These are phyloP conservation scores for Fusarium sp. DNA, from an alignment of 2,329 filamentous ascomycete species.

Conservation along the genomic window DNA sequence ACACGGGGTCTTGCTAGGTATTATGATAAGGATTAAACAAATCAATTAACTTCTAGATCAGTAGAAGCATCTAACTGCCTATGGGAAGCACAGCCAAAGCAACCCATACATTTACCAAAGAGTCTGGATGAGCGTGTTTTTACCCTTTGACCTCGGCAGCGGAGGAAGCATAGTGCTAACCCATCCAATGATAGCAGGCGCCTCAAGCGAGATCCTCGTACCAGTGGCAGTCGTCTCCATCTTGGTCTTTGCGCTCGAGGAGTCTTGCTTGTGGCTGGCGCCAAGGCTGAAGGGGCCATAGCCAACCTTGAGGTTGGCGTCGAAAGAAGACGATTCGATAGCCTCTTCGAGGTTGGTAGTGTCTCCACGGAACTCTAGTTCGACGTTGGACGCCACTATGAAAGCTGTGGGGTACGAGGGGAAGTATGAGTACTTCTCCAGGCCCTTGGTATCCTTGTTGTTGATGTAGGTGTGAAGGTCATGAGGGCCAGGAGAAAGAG, in stretches of 20 bases:
- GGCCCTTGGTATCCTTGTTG: neutral
- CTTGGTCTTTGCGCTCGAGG: constrained; percentile 13
- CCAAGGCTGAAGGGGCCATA: constrained; percentile 7
- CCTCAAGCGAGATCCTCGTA: constrained; percentile 1
- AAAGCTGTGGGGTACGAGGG: constrained; percentile 11
- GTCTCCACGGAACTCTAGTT: constrained; percentile 3
- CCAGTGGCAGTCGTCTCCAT: constrained; percentile 9
- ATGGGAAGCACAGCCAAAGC: fast-evolving
- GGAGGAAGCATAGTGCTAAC: neutral
- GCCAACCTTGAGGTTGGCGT: constrained; percentile 2
- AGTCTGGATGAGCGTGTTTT: neutral
- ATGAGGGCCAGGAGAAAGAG: neutral
- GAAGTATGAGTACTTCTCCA: constrained; percentile 1
- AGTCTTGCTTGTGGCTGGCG: neutral
- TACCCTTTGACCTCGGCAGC: neutral
- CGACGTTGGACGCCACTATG: constrained; percentile 6
- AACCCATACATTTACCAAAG: neutral
- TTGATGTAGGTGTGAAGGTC: neutral
- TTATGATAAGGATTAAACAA: neutral
- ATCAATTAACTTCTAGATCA: neutral
- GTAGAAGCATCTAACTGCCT: neutral
- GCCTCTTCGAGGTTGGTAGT: constrained; percentile 5
- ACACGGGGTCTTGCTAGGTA: too few relatives aligned
- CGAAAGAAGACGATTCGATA: neutral
- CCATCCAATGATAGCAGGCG: constrained; percentile 1